A percentile compares a stretch with the other conserved stretches of the same genome.
Evolutionary conservation across 1,139 yeast genomes (phyloP).

Genomic region (Kluyveromyces sp.): DNA sequence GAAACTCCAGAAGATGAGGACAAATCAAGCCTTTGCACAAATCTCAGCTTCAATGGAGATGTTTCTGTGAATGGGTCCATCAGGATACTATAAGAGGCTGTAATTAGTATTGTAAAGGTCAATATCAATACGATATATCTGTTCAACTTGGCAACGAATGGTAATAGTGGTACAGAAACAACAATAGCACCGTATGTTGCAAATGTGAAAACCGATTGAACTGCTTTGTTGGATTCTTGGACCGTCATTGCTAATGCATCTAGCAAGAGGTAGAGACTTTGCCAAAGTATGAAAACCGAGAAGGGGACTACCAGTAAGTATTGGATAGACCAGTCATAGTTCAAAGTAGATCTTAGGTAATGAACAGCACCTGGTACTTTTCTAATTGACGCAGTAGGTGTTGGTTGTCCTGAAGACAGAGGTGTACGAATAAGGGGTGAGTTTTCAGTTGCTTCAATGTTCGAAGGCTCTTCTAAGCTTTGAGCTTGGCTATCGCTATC

Average conservation of each 20-base stretch:
- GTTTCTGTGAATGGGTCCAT: constrained; percentile 47
- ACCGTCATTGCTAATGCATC: constrained; percentile 63
- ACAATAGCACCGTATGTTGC: constrained; percentile 35
- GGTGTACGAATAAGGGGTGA: constrained; percentile 22
- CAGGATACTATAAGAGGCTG: constrained; percentile 34
- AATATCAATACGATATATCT: constrained; percentile 40
- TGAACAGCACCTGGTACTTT: not conserved
- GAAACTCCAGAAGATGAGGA: constrained; percentile 21
- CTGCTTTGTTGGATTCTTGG: constrained; percentile 51
- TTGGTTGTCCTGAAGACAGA: constrained; percentile 1
- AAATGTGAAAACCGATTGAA: constrained; percentile 40
- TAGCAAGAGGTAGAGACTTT: constrained; percentile 42
- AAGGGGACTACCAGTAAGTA: constrained; percentile 56
- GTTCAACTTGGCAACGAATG: constrained; percentile 66
- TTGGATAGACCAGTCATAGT: constrained; percentile 79
- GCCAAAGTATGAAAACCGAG: constrained; percentile 43
- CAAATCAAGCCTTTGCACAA: constrained; percentile 51
- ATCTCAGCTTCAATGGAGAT: constrained; percentile 64
- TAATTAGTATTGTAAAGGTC: constrained; percentile 32
- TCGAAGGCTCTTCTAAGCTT: not conserved
- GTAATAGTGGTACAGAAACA: constrained; percentile 53
- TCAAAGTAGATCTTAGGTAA: constrained; percentile 5
- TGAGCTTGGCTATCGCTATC: too few species aligned
- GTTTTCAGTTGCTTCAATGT: constrained; percentile 12
- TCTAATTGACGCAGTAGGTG: not conserved